Evolutionary conservation across 805 yeast genomes (phyloP), one percentile per base, ranked within the genome.

Genomic region (Candida silvicultrix): DNA sequence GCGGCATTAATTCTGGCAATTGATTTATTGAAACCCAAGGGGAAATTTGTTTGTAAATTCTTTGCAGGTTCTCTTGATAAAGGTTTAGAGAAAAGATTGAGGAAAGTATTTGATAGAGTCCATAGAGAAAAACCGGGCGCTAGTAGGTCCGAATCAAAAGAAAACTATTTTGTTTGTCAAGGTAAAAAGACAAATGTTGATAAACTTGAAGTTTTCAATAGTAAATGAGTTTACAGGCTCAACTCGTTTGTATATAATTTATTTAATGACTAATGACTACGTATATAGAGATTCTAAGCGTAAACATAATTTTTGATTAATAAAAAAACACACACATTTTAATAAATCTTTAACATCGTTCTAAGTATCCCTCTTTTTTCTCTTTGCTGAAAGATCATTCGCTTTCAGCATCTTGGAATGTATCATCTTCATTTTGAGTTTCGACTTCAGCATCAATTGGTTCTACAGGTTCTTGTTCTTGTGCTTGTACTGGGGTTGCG

Each of bases 1-100:
- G 97, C 97, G 0, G 97, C 96, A 0, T 63, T 94, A 43, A 72
- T 87, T 7, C 73, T 90, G 42, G 83, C 95, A 1, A 72, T 83
- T 44, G 84, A 81, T 49, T 65, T 86, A n/a, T 65, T 94, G 23
- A 79, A 71, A 49, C 78, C 81, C 5, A 77, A 78, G 23, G 99
- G 99, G 1, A 57, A 69, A 11, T 77, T 88, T 57, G 83, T 89
- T 14, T 85, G 95, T 70, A 94, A 94, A 64, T 84, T 82, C 55
- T 90, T 78, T 63, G 77, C 90, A 0, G 99, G 99, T 0, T 70
- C 75, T 36, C 96, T 89, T 54, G 97, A 89, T 56, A 59, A 57
- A 14, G 59, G 72, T 5, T 68, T 92, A n/a, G 85, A 85, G 53
- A 58, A 65, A 16, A 69, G 86, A 54, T 65, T 92, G 49, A 66